Percentiles rank a stretch among this genome's conserved stretches.
Conservation (phyloP, 805 yeast species). For the Myxozyma monticola region DNA sequence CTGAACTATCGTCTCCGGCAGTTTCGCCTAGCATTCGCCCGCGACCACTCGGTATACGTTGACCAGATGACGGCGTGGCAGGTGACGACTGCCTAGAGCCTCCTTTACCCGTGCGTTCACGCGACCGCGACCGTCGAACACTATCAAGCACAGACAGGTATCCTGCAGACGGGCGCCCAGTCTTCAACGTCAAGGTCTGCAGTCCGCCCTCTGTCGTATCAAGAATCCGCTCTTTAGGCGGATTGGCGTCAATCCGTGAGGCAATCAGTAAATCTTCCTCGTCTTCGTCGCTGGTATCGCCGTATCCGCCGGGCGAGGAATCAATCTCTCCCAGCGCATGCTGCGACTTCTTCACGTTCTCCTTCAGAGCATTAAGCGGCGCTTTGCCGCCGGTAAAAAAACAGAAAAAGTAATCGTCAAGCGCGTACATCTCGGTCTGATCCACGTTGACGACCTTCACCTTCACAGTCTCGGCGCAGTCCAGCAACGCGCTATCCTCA, state of each 20-base stretch:
- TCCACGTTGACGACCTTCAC: slow-evolving; percentile 57
- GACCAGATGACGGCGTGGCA: background rate
- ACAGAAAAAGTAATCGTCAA: slow-evolving; percentile 71
- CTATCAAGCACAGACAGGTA: slow-evolving; percentile 8
- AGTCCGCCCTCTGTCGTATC: slow-evolving; percentile 12
- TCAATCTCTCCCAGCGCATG: background rate
- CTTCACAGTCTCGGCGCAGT: slow-evolving; percentile 55
- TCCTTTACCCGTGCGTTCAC: background rate
- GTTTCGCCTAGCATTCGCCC: too few relatives aligned
- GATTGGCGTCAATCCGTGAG: background rate
- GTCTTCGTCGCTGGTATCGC: slow-evolving; percentile 12
- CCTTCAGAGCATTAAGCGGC: slow-evolving; percentile 34
- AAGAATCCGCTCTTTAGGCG: slow-evolving; percentile 5
- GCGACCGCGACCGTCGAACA: slow-evolving; percentile 3
- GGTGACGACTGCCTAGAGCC: background rate
- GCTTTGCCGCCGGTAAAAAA: slow-evolving; percentile 57
- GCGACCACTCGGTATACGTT: background rate
- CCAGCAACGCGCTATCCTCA: slow-evolving; percentile 57
- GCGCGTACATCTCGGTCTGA: slow-evolving; percentile 50
- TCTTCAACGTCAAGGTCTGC: background rate
- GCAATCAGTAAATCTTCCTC: slow-evolving; percentile 8
- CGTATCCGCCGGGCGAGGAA: background rate
- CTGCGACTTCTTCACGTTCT: background rate
- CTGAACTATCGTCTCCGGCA: background rate
- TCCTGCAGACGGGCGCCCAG: slow-evolving; percentile 6